Conservation (phyloP, 805 yeast genomes). For the Vanderwaltozyma yarrowii region DNA sequence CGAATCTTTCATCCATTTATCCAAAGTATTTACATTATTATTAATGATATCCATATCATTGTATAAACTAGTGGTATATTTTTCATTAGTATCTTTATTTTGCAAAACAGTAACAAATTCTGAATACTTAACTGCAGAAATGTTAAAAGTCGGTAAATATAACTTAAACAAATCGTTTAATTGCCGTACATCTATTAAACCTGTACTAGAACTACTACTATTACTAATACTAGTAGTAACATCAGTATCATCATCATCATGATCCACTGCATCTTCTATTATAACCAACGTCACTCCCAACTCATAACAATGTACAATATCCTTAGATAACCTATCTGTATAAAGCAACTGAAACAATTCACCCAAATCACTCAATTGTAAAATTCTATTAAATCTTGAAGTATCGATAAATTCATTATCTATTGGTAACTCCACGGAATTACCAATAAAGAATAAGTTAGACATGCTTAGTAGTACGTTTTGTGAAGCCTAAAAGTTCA, state of each 20-base stretch:
- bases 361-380: constrained; percentile 6
- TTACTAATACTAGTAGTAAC: constrained; percentile 12
- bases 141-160: constrained; percentile 12
- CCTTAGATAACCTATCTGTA: constrained; percentile 11
- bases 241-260: background rate
- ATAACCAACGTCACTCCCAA: too few relatives aligned
- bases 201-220: constrained; percentile 13
- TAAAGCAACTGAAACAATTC: constrained; percentile 14
- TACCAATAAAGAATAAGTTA: constrained; percentile 4
- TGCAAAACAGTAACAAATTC: constrained; percentile 1
- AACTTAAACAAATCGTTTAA: constrained; percentile 9
- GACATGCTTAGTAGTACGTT: too few relatives aligned
- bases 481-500: too few relatives aligned
- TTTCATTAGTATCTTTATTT: constrained; percentile 3
- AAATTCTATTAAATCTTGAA: constrained; percentile 5
- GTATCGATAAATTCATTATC: background rate
- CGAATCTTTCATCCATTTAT: background rate
- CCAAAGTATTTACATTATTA: background rate
- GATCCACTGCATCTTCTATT: background rate
- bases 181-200: constrained; percentile 6
- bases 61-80: background rate
- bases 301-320: background rate
- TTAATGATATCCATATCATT: background rate
- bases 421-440: background rate
- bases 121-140: constrained; percentile 9